phyloP scores from a whole-genome alignment of 1,139 yeast species.

The Zygoascus sp. region DNA sequence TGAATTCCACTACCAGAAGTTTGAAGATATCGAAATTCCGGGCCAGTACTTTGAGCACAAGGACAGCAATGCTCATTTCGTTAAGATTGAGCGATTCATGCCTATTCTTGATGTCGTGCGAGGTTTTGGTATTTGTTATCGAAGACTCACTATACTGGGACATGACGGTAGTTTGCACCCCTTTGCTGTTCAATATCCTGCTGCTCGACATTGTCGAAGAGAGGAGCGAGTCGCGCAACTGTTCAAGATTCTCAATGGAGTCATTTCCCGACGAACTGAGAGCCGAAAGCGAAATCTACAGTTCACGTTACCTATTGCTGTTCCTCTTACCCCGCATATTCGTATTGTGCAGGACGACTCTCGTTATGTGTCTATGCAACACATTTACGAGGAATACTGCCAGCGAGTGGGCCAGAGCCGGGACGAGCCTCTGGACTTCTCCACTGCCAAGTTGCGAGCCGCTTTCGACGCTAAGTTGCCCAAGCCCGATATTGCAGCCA shows the following conservation, averaged over 20 bases:
- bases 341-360: conserved; percentile 84
- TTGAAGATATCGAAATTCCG: conserved; percentile 95
- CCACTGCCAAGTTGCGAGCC: conserved; percentile 80
- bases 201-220: conserved; percentile 94
- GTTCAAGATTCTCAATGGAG: conserved; percentile 81
- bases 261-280: conserved; percentile 75
- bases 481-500: conserved; percentile 84
- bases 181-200: conserved; percentile 96
- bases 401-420: conserved; percentile 66
- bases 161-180: conserved; percentile 89
- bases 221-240: conserved; percentile 93
- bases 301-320: conserved; percentile 86
- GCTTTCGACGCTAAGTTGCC: conserved; percentile 91
- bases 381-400: conserved; percentile 85
- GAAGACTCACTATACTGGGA: conserved; percentile 84
- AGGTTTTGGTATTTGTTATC: conserved; percentile 89
- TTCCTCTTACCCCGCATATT: conserved; percentile 92
- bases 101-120: conserved; percentile 86
- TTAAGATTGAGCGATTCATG: conserved; percentile 87
- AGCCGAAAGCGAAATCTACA: conserved; percentile 80
- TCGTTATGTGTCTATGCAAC: conserved; percentile 73
- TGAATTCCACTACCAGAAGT: conserved; percentile 96
- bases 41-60: conserved; percentile 79
- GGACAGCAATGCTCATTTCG: conserved; percentile 81
- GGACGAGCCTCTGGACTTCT: conserved; percentile 86